Conservation (phyloP, 805 yeast genomes). For the Wickerhamiella brachini region DNA sequence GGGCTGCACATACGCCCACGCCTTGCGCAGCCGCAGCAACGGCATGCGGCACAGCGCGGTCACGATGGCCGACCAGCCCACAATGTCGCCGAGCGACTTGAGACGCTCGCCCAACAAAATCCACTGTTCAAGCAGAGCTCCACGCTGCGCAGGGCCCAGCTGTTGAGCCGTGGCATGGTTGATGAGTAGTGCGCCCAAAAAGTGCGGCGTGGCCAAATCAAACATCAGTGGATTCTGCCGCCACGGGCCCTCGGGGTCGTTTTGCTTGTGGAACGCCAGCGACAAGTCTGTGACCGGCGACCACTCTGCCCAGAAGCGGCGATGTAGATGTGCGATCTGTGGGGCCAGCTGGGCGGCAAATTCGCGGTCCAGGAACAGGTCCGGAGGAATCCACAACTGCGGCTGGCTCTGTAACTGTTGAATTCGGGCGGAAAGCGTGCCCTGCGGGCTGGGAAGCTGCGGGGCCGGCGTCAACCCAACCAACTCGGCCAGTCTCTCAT, state of each 20-base stretch:
- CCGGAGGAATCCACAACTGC: conserved; percentile 22
- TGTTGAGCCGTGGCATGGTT: conserved; percentile 48
- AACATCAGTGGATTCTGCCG: conserved; percentile 53
- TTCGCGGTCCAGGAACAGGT: conserved; percentile 39
- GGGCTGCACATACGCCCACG: conserved; percentile 63
- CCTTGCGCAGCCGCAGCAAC: conserved; percentile 50
- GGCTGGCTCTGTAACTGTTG: conserved; percentile 5
- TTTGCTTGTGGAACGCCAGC: conserved; percentile 41
- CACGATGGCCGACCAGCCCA: conserved; percentile 85
- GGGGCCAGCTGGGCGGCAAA: conserved; percentile 46
- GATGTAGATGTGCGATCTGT: conserved; percentile 54
- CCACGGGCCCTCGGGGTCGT: conserved; percentile 21
- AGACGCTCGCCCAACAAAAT: conserved; percentile 65
- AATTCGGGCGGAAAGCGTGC: not conserved
- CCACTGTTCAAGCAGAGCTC: conserved; percentile 65
- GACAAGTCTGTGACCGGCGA: conserved; percentile 70
- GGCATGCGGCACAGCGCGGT: conserved; percentile 74
- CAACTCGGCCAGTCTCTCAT: conserved; percentile 30
- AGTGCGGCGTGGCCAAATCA: conserved; percentile 60
- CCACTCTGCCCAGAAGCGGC: conserved; percentile 56
- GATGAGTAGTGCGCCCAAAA: conserved; percentile 54
- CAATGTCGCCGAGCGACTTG: conserved; percentile 79
- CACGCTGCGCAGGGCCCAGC: conserved; percentile 31
- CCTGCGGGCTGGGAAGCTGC: conserved; percentile 1
- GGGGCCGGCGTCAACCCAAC: not conserved